Evolutionary conservation across 2,329 filamentous ascomycete genomes (phyloP), one percentile per base, ranked within the genome.

Genomic region (Coniochaeta sp.): DNA sequence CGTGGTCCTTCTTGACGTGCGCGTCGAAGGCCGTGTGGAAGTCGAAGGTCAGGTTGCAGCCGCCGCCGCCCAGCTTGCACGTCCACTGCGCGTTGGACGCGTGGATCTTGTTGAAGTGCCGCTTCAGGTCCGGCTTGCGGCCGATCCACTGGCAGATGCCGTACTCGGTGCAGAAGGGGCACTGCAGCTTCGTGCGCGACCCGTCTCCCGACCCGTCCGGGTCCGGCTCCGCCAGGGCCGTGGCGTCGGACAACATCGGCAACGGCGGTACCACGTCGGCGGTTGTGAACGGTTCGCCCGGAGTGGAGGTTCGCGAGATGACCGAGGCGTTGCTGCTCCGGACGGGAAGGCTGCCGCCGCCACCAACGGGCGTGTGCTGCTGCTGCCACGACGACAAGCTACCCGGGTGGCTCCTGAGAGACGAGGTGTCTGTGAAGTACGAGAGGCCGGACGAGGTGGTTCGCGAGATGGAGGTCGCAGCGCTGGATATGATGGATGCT

Each of bases 51-150:
- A 75, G 74, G 42, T 68, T 67, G 63, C 78, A 80, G 24, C 73
- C 75, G 1, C 72, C 75, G 1, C 72, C 73, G 57, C 78, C 73
- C 10, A 52, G 47, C 4, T 75, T 72, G 62, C 78, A 80, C 56
- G 73, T 71, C 76, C 76, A 80, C 61, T 79, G 74, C 3, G 76
- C 74, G 59, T 80, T 75, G 60, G 73, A 76, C 61, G 77, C 75
- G 65, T 80, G 78, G 58, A 79, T 79, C 62, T 78, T 74, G 59
- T 79, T 75, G 36, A 80, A 78, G 58, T 80, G 78, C 14, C 78
- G 74, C 65, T 79, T 79, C 55, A 80, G 68, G 60, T 80, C 78
- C 61, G 79, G 78, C 63, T 79, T 78, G 14, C 77, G 74, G 6
- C 75, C 77, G 62, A 76, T 78, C 4, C 75, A 76, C 64, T 77